Conservation (phyloP, 2,329 filamentous ascomycete genomes). For the Xylariaceae sp. region DNA sequence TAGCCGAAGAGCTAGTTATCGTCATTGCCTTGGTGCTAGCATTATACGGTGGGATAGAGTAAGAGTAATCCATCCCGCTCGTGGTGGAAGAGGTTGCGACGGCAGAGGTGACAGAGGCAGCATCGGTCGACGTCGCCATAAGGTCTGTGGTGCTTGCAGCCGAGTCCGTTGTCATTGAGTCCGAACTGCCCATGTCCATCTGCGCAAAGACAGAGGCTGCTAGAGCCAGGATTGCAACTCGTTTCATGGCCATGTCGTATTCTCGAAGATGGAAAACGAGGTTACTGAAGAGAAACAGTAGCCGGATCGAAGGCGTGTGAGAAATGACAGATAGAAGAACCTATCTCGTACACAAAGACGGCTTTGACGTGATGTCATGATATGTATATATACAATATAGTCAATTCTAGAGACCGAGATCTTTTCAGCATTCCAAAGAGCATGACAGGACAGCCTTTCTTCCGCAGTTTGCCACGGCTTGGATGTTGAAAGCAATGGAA, state of each 20-base stretch:
- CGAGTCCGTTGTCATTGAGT: constrained; percentile 2
- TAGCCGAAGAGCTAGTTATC: neutral
- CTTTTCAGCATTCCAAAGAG: constrained; percentile 16
- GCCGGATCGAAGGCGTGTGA: neutral
- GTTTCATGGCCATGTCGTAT: constrained; percentile 23
- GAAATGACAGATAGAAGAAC: constrained; percentile 13
- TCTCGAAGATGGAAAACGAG: constrained; percentile 1
- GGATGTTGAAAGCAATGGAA: constrained; percentile 18
- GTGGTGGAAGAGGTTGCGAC: neutral
- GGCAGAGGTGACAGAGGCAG: constrained; percentile 1
- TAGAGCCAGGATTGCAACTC: constrained; percentile 20
- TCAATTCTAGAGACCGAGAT: neutral
- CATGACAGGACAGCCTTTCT: constrained; percentile 3
- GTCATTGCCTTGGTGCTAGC: constrained; percentile 5
- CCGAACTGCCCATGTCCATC: constrained; percentile 17
- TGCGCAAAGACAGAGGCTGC: constrained; percentile 22
- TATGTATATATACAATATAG: constrained; percentile 11
- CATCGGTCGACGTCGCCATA: constrained; percentile 2
- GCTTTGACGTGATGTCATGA: constrained; percentile 19
- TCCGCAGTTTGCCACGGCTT: constrained; percentile 1
- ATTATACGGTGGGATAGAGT: neutral
- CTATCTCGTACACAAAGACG: constrained; percentile 19
- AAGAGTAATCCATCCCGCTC: neutral
- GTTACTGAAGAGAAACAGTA: neutral
- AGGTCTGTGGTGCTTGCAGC: constrained; percentile 6